Conservation (phyloP, 129 eudicot genomes). For the Lactuca sativa region DNA sequence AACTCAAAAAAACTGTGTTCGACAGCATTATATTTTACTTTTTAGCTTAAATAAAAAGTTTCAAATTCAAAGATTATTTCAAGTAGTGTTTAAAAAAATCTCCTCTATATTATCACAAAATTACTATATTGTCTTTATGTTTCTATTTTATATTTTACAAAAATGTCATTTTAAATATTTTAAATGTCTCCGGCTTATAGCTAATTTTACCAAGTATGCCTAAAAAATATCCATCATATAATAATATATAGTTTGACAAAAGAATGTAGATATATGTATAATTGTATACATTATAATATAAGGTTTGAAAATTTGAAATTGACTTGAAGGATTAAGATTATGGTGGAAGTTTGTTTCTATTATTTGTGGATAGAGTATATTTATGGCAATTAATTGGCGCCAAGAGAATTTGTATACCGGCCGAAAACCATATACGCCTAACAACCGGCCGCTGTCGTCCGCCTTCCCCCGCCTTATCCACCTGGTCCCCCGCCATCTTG, state of each 20-base stretch:
- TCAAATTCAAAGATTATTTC: no score
- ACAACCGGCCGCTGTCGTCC: constrained; percentile 23
- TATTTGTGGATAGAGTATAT: constrained; percentile 9
- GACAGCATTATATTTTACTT: no score
- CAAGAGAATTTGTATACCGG: constrained; percentile 24
- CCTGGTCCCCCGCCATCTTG: constrained; percentile 37
- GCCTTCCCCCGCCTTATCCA: constrained; percentile 32
- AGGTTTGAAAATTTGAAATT: neutral
- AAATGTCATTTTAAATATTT: no score
- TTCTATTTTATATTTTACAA: no score
- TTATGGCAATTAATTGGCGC: constrained; percentile 34
- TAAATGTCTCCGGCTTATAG: no score
- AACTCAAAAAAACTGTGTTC: no score
- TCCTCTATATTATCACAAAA: no score
- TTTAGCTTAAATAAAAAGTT: no score
- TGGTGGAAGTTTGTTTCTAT: neutral
- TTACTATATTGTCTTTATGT: no score
- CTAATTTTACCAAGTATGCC: no score
- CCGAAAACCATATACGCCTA: constrained; percentile 11
- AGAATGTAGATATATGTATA: neutral
- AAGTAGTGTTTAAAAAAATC: no score
- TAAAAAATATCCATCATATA: neutral
- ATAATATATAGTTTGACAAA: no score
- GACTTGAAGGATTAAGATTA: neutral
- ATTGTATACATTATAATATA: neutral